phyloP scores from a whole-genome alignment of 2,329 filamentous ascomycete genomes.

The Sordariomycetes sp. region DNA sequence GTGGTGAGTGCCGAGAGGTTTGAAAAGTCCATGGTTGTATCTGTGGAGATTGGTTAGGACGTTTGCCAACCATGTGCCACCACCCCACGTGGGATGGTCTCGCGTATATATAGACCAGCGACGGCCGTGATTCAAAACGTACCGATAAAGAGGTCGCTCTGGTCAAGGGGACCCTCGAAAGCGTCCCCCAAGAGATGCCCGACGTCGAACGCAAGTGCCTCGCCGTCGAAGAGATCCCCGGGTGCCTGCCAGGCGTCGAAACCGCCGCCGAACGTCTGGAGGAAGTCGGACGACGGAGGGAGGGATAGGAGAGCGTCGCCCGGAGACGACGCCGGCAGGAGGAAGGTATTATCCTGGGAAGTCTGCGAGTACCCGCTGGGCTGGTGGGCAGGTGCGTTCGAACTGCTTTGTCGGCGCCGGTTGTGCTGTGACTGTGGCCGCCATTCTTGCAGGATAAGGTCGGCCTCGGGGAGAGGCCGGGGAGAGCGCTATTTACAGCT shows the following conservation, averaged over 20 bases:
- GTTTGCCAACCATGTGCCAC: not conserved
- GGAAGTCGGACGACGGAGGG: not conserved
- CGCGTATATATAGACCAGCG: not conserved
- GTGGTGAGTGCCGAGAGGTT: not conserved
- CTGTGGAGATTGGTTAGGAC: not conserved
- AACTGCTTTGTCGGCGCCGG: not conserved
- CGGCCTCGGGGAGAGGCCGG: not conserved
- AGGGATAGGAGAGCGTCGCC: not conserved
- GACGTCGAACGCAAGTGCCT: not conserved
- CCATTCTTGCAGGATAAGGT: not conserved
- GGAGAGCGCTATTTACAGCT: not conserved
- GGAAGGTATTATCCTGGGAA: not conserved
- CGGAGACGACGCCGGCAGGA: not conserved
- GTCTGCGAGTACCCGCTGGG: not conserved
- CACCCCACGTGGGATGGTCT: not conserved
- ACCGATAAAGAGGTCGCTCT: conserved; percentile 1
- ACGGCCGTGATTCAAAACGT: not conserved
- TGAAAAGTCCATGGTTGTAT: conserved; percentile 5
- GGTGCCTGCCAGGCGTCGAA: not conserved
- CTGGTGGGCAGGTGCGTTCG: not conserved
- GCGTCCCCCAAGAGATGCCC: not conserved
- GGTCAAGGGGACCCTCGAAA: not conserved
- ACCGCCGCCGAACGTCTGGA: not conserved
- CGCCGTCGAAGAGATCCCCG: not conserved
- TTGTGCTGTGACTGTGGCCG: not conserved